Evolutionary conservation across 169 alveolate species (phyloP).

Genomic region (Plasmodium billcollinsi): DNA sequence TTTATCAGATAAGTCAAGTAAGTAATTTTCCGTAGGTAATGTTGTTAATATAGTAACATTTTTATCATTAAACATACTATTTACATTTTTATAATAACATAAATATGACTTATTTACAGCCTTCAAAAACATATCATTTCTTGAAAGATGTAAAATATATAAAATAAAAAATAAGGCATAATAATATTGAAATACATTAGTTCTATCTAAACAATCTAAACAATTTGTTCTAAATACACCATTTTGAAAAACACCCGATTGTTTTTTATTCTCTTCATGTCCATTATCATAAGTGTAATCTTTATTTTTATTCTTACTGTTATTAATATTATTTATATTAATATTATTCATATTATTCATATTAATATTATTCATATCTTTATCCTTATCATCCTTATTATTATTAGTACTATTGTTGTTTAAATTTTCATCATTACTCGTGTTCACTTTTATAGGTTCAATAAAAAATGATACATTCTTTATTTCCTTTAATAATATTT

Average conservation of each 20-base stretch:
- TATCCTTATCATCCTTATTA: too few relatives aligned
- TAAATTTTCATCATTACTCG: constrained; percentile 1
- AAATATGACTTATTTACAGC: constrained; percentile 47
- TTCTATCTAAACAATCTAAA: constrained; percentile 98
- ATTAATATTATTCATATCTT: not conserved
- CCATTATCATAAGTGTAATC: not conserved
- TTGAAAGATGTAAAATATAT: constrained; percentile 41
- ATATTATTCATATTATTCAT: not conserved
- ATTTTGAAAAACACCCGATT: constrained; percentile 81
- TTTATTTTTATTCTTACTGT: not conserved
- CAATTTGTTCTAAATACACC: constrained; percentile 98
- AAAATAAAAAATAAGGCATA: constrained; percentile 57
- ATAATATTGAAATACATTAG: constrained; percentile 95
- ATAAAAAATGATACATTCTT: constrained; percentile 65
- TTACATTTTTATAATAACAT: constrained; percentile 54
- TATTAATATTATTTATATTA: not conserved
- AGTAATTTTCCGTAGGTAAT: constrained; percentile 50
- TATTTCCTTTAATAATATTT: constrained; percentile 37
- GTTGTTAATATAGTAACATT: constrained; percentile 39
- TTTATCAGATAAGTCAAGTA: constrained; percentile 43
- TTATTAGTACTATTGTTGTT: not conserved
- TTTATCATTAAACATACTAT: constrained; percentile 33
- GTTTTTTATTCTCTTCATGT: not conserved
- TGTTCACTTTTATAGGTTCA: constrained; percentile 31
- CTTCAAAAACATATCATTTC: constrained; percentile 46